These are phyloP conservation scores for Stevia rebaudiana DNA, from an alignment of 140 eudicot genomes.

Conservation along the genomic window DNA sequence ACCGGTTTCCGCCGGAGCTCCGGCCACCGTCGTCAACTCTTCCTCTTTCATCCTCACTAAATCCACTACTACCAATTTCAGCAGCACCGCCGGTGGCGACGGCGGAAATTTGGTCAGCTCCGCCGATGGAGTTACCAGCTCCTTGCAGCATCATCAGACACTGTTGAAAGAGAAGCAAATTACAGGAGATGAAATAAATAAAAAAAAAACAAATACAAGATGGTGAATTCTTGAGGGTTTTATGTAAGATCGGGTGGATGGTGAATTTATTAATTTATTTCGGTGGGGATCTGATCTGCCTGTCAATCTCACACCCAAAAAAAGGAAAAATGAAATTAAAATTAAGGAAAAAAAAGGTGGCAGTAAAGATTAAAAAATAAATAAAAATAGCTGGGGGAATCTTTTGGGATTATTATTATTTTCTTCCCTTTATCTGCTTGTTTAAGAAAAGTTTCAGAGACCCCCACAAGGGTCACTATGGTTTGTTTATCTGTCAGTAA, in stretches of 20 bases:
- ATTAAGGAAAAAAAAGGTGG: conserved; percentile 11
- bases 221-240: conserved; percentile 66
- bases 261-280: conserved; percentile 59
- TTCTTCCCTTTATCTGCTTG: conserved; percentile 32
- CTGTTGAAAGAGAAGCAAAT: no score
- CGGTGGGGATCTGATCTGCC: conserved; percentile 99
- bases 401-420: conserved; percentile 32
- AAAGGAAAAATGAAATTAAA: conserved; percentile 9
- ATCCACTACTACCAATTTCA: conserved; percentile 11
- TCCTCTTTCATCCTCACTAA: conserved; percentile 42
- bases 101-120: neutral
- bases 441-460: conserved; percentile 34
- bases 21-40: conserved; percentile 49
- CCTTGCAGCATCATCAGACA: conserved; percentile 37
- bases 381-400: conserved; percentile 42
- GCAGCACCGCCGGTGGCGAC: conserved; percentile 6
- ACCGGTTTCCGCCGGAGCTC: conserved; percentile 62
- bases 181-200: neutral
- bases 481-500: conserved; percentile 41
- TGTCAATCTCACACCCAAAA: conserved; percentile 67
- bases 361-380: conserved; percentile 19
- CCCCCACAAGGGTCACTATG: conserved; percentile 40
- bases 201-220: conserved; percentile 23
- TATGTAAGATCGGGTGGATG: conserved; percentile 50
- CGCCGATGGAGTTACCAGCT: conserved; percentile 21